Base-by-base conservation (phyloP, 1,284 basidiomycete genomes). In the Fomitopsis pinicola region DNA sequence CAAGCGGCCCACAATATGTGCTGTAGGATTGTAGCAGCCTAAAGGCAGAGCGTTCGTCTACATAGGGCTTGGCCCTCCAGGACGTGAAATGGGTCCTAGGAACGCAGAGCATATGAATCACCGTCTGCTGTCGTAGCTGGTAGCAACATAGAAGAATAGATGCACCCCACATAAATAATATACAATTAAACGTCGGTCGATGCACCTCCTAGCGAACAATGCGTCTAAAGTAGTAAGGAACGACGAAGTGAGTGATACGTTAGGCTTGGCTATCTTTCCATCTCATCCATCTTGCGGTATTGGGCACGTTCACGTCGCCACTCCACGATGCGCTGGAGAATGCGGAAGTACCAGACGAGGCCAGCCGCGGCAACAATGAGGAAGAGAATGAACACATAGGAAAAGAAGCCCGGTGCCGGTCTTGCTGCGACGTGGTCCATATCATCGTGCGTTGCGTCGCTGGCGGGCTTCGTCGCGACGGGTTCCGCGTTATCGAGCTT, bases 311-410 rank as follows among this genome's bases (percentile, higher is more conserved):
- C 67, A 30, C 69, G 70, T 42, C 71, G 67, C 52, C 52, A 54
- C 53, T 75, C 76, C 53, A 82, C 57, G 19, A 81, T 59, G 42
- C 80, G 78, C 45, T 78, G 77, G 58, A 81, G 64, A 68, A 76
- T 78, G 54, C 77, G 78, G 44, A 87, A 75, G 74, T 80, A 86
- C 61, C 82, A 69, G 65, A 88, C 86, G n/a, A 82, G 71, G 12
- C 72, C 82, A n/a, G 76, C 78, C 28, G 80, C 73, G 38, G 80
- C 59, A 33, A 36, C 15, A 42, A 60, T 15, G 6, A 48, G 3
- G 1, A 59, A 52, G 30, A 68, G 40, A 53, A 63, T 38, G 50
- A 67, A 55, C 30, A 66, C 45, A 45, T 63, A 65, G 53, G 69
- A 50, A 56, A 70, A 42, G 48, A 68, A 66, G 15, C 64, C 63